Base-by-base conservation (phyloP, 1,284 basidiomycete genomes). In the Pyrrhoderma noxium region DNA sequence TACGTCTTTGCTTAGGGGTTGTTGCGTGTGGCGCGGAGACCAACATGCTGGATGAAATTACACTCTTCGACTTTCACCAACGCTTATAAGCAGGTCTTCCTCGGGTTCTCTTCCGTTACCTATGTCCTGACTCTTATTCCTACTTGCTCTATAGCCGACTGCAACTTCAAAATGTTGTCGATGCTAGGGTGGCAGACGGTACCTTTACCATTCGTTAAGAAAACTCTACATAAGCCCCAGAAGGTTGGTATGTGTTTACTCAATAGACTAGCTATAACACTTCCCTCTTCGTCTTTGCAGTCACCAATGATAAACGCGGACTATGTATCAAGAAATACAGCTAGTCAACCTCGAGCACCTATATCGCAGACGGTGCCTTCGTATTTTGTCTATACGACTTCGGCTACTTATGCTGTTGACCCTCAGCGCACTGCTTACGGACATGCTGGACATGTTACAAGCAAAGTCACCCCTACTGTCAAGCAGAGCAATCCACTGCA, bases 131-230 rank as follows among this genome's bases (percentile, higher is more conserved):
- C n/a, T n/a, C 13, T 38, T 27, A 21, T 11, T 39, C 52, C 46
- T 45, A 44, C 9, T 36, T 42, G 34, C 11, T 27, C 21, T 5
- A 4, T 40, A 14, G 5, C 5, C 45, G 8, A 45, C 40, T 42
- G 8, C 44, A 27, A 27, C 36, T 27, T 27, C 34, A 40, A 47
- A 35, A 55, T 55, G 53, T 8, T 55, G 44, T 37, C 49, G 38
- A 55, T 48, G 49, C 49, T 55, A 21, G 38, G 53, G 16, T 55
- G 49, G 49, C 44, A 49, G 18, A 51, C 36, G n/a, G 39, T 25
- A 9, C 49, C 49, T 18, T 13, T 47, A 14, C 53, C 49, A n/a
- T 44, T 55, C 39, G 53, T 45, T 21, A 51, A 34, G 18, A 55
- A 55, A 40, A 31, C 53, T 36, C 49, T 41, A 22, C 18, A 36